Conservation (phyloP, 108 stramenopile genomes). For the Cyclostephanos invisitatus region DNA sequence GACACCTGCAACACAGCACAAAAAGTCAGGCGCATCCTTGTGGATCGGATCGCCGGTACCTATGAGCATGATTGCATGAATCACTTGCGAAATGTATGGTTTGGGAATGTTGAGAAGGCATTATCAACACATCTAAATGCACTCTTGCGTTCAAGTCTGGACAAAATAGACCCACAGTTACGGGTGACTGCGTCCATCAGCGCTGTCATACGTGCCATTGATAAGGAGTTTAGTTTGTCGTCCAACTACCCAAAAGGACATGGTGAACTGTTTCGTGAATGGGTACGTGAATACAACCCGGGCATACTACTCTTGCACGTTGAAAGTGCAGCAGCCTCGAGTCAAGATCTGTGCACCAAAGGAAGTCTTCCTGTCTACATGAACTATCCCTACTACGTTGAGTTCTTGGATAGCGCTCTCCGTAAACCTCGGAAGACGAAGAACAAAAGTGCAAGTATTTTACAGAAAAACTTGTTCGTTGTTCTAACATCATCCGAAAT, state of each 20-base stretch:
- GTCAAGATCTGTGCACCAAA: constrained; percentile 32
- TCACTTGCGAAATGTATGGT: constrained; percentile 23
- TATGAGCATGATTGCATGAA: constrained; percentile 31
- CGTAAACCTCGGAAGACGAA: not conserved
- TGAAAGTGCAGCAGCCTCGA: constrained; percentile 25
- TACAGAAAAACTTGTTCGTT: constrained; percentile 26
- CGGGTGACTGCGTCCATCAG: constrained; percentile 22
- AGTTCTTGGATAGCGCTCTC: constrained; percentile 31
- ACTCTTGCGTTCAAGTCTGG: constrained; percentile 10
- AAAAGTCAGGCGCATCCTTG: too few relatives aligned
- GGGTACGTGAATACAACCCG: constrained; percentile 18
- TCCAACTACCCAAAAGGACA: constrained; percentile 41
- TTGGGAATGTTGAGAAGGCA: constrained; percentile 20
- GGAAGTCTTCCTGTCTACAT: not conserved
- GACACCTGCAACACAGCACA: constrained; percentile 1
- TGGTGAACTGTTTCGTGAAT: constrained; percentile 21
- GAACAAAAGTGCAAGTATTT: constrained; percentile 20
- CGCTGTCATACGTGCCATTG: constrained; percentile 17
- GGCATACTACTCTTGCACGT: constrained; percentile 25
- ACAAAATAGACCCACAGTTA: constrained; percentile 28
- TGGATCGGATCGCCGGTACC: not conserved
- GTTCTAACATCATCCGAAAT: constrained; percentile 26
- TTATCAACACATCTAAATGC: constrained; percentile 18
- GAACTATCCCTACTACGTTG: constrained; percentile 15
- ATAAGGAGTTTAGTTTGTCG: constrained; percentile 36